Evolutionary conservation across 441 rosid genomes (phyloP).

Genomic region (Adansonia rubrostipa): DNA sequence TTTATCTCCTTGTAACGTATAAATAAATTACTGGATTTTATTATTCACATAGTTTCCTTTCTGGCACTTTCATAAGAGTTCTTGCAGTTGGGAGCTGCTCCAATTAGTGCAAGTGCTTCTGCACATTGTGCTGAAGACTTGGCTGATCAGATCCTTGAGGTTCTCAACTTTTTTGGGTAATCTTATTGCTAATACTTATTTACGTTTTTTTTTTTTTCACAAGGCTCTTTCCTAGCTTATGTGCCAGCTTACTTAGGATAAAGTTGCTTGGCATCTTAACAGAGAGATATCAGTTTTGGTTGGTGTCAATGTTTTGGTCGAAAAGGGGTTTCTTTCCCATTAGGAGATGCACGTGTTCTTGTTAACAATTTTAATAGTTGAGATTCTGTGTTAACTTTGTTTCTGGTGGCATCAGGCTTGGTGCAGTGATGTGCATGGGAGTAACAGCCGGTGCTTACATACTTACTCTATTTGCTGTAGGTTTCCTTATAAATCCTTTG

Average conservation of each 20-base stretch:
- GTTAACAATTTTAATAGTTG: not conserved
- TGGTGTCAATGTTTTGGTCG: not conserved
- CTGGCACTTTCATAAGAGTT: conserved; percentile 62
- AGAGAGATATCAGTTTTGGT: conserved; percentile 1
- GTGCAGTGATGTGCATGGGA: conserved; percentile 83
- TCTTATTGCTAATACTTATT: conserved; percentile 6
- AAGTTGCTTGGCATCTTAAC: not conserved
- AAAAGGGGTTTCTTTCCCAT: not conserved
- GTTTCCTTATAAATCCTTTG: conserved; percentile 31
- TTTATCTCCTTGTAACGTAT: conserved; percentile 20
- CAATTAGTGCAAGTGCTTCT: conserved; percentile 49
- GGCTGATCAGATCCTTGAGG: conserved; percentile 71
- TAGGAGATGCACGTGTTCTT: not conserved
- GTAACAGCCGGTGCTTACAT: conserved; percentile 79
- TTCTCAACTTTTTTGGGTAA: conserved; percentile 74
- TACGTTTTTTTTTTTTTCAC: conserved; percentile 11
- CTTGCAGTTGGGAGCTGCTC: conserved; percentile 79
- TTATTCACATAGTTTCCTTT: conserved; percentile 48
- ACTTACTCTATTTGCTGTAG: conserved; percentile 70
- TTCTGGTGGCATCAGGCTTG: conserved; percentile 51
- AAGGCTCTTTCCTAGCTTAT: not conserved
- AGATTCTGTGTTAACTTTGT: conserved; percentile 15
- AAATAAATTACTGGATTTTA: conserved; percentile 24
- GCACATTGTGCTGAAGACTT: conserved; percentile 59
- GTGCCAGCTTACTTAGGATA: not conserved